Percentiles rank a stretch among this genome's conserved stretches.
phyloP scores from a whole-genome alignment of 768 basidiomycete genomes.

The Termitomyces sp. region DNA sequence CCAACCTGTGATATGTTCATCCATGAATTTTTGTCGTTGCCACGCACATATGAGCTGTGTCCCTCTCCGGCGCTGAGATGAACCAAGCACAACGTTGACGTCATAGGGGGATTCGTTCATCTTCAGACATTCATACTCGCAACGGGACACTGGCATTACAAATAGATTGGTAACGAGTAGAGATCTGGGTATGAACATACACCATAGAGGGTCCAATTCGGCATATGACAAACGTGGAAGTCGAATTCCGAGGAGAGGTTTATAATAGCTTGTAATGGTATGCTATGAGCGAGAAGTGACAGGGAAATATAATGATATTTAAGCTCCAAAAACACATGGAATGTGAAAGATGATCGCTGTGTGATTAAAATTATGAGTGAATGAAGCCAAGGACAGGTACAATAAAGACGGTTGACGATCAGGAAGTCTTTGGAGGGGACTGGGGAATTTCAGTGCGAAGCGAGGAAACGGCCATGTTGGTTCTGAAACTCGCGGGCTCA shows the following conservation, averaged over 20 bases:
- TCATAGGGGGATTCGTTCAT: too few species aligned
- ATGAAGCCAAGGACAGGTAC: background rate
- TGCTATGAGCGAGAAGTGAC: background rate
- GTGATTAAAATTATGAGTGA: background rate
- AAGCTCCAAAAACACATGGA: background rate
- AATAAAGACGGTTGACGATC: background rate
- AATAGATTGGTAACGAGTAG: background rate
- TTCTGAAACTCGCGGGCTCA: constrained; percentile 24
- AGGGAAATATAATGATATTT: background rate
- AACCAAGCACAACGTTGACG: background rate
- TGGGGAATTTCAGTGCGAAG: constrained; percentile 36
- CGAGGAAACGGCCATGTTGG: constrained; percentile 40
- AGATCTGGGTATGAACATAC: background rate
- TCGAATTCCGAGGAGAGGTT: background rate
- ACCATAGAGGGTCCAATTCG: background rate
- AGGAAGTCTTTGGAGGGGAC: constrained; percentile 9
- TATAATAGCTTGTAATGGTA: background rate
- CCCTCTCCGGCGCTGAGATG: too few species aligned
- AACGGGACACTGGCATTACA: background rate
- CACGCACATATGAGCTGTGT: too few species aligned
- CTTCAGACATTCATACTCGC: background rate
- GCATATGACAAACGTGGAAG: background rate
- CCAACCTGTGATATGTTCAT: too few species aligned
- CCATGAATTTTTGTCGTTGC: too few species aligned
- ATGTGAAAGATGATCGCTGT: background rate